Percentiles rank a stretch among this genome's conserved stretches.
These are phyloP conservation scores for Bimuria novae-zelandiae DNA, from an alignment of 2,329 filamentous ascomycete species.

Conservation along the genomic window DNA sequence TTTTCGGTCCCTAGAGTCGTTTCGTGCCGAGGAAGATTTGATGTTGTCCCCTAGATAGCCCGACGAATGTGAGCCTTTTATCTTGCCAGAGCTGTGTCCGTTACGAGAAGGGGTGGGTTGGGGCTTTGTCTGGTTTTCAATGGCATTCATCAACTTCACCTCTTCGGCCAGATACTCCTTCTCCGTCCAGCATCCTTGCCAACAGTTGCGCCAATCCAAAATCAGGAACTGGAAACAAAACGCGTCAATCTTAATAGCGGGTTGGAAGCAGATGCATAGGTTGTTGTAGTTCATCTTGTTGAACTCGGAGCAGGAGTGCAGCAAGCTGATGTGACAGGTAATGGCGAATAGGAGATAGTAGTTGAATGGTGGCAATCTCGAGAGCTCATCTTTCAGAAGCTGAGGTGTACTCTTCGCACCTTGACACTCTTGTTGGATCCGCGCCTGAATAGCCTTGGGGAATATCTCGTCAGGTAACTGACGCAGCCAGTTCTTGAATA, in stretches of 20 bases:
- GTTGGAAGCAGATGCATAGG: slow-evolving; percentile 94
- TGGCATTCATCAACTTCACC: slow-evolving; percentile 33
- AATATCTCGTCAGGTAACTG: slow-evolving; percentile 95
- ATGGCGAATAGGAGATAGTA: slow-evolving; percentile 98
- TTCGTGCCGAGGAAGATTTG: slow-evolving; percentile 34
- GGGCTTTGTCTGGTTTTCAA: slow-evolving; percentile 22
- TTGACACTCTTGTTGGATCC: slow-evolving; percentile 77
- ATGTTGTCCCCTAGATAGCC: slow-evolving; percentile 29
- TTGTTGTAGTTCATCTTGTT: slow-evolving; percentile 99
- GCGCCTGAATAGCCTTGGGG: slow-evolving; percentile 80
- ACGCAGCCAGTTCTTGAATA: slow-evolving; percentile 95
- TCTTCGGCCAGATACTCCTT: slow-evolving; percentile 62
- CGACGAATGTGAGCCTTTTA: slow-evolving; percentile 32
- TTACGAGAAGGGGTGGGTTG: slow-evolving; percentile 30
- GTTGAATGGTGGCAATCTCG: slow-evolving; percentile 92
- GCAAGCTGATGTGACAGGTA: slow-evolving; percentile 89
- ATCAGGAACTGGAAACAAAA: slow-evolving; percentile 96
- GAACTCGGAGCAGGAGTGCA: slow-evolving; percentile 88
- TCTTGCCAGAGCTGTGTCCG: slow-evolving; percentile 30
- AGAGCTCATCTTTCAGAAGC: slow-evolving; percentile 86
- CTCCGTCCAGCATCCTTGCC: slow-evolving; percentile 94
- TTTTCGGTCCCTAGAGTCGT: slow-evolving; percentile 39
- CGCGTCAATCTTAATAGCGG: slow-evolving; percentile 93
- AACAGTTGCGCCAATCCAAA: slow-evolving; percentile 93
- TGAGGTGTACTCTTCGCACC: slow-evolving; percentile 82